Evolutionary conservation across 805 yeast species (phyloP), one percentile per base, ranked within the genome.

Genomic region (Zygoascus ofunaensis): DNA sequence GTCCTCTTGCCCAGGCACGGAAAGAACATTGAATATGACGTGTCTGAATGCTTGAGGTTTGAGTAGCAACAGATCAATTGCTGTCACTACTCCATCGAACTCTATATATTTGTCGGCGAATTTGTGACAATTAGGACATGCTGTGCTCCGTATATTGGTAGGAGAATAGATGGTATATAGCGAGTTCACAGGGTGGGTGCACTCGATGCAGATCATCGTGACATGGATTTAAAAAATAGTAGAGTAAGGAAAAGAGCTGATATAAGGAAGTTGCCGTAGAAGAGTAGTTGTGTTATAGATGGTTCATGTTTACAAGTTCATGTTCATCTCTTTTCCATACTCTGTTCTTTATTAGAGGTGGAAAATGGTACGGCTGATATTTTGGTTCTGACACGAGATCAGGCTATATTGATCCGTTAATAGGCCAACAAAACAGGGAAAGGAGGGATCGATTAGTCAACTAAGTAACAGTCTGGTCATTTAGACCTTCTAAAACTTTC

Each of bases 61-160:
- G 53, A 92, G 65, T 10, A 92, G 71, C 43, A 92, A 64, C 37
- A 90, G 70, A 56, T 92, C 97, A 19, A 92, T 79, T 58, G 86
- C 83, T 18, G 90, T 66, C 2, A 92, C 67, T 5, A 90, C 94
- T 45, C 77, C 74, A 60, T 92, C 99, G 51, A 78, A 81, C 60
- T 92, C 99, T 24, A 90, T 80, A 64, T 92, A 92, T 58, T 83
- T 82, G 62, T 92, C 99, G 2, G 87, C 94, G 19, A 83, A 78
- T 41, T 72, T 69, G 24, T 75, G 71, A 60, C 99, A 92, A 23
- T 65, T 60, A 2, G 75, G 65, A 57, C 97, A 92, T 26, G 79
- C 79, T 0, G 94, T 80, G 33, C 87, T 72, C 51, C 83, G 78
- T 39, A 90, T 85, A 55, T 87, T 87, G 38, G 80, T 78, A 46